Evolutionary conservation across 352 stramenopile species (phyloP), one percentile per base, ranked within the genome.

Genomic region (Globisporangium paddicum): DNA sequence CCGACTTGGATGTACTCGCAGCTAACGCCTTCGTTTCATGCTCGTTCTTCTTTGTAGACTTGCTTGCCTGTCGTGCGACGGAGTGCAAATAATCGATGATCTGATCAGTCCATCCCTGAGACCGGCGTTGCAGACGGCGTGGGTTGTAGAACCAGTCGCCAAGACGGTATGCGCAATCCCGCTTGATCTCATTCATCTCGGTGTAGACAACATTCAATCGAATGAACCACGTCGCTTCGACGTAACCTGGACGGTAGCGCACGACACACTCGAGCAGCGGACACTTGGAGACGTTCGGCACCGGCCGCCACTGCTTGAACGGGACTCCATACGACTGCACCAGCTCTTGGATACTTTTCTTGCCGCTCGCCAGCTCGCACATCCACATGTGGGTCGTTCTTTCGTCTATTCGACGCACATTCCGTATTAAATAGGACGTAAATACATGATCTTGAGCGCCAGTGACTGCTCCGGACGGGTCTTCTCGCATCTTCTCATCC

Each of bases 141-240:
- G 86, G 82, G 48, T 85, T 89, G 68, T 82, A 89, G 48, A 95
- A 93, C 82, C 79, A 92, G 53, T 95, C 86, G 3, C 81, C 82
- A 32, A 68, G 72, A 21, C 86, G 75, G 35, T 84, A 60, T 9
- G 67, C 60, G 5, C 69, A 78, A 47, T 92, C 83, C 0, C 82
- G 78, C 65, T 90, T 84, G 42, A 93, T 86, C 47, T 91, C 84
- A 45, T 91, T 77, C 73, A 93, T 84, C 59, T 95, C 86, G 25
- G 86, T 88, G 64, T 93, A 95, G 37, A 95, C 75, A 18, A 95
- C 86, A 63, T 95, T 95, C 30, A 92, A 63, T 3, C 78, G 79
- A 30, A 92, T 77, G 60, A 90, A 93, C 86, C 86, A 95, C 28
- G 86, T 93, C 14, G 86, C 84, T 32, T 92, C 77, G 9, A 72